Evolutionary conservation across 1,284 basidiomycete genomes (phyloP).

Genomic region (Tetrapyrgos nigripes): DNA sequence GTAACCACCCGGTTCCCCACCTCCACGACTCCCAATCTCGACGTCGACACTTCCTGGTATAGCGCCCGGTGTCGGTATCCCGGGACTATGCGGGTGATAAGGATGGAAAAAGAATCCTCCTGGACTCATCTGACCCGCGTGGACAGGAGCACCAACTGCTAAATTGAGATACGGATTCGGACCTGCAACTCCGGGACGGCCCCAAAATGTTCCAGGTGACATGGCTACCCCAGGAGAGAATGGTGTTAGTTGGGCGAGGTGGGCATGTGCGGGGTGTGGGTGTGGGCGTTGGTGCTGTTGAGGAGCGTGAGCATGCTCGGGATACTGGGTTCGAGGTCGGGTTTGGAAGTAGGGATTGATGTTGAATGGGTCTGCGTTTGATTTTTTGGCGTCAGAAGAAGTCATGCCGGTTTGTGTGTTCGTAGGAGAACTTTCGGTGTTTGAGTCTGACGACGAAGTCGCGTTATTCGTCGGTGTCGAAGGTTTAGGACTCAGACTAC

Average conservation of each 20-base stretch:
- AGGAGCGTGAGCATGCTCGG: conserved; percentile 2
- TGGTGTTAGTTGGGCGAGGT: conserved; percentile 36
- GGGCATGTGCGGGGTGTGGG: background rate
- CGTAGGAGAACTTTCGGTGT: background rate
- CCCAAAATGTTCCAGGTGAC: conserved; percentile 76
- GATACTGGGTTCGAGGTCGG: background rate
- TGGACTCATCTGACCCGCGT: conserved; percentile 28
- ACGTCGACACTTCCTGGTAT: conserved; percentile 18
- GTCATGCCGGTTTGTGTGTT: background rate
- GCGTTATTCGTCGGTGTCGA: conserved; percentile 18
- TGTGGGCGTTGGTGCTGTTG: background rate
- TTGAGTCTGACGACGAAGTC: background rate
- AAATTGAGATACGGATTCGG: conserved; percentile 69
- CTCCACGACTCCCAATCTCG: conserved; percentile 13
- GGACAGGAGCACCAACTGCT: conserved; percentile 73
- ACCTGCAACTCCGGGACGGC: conserved; percentile 51
- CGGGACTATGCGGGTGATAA: conserved; percentile 22
- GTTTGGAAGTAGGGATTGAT: conserved; percentile 13
- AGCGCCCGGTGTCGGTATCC: no score
- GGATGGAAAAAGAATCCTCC: conserved; percentile 18
- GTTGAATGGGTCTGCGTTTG: background rate
- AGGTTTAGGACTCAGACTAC: background rate
- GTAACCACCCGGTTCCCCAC: conserved; percentile 19
- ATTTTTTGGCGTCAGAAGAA: background rate
- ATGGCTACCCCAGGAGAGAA: conserved; percentile 75